Base-by-base conservation (phyloP, 2,329 filamentous ascomycete species). In the Phaeophleospora eucalypticola region DNA sequence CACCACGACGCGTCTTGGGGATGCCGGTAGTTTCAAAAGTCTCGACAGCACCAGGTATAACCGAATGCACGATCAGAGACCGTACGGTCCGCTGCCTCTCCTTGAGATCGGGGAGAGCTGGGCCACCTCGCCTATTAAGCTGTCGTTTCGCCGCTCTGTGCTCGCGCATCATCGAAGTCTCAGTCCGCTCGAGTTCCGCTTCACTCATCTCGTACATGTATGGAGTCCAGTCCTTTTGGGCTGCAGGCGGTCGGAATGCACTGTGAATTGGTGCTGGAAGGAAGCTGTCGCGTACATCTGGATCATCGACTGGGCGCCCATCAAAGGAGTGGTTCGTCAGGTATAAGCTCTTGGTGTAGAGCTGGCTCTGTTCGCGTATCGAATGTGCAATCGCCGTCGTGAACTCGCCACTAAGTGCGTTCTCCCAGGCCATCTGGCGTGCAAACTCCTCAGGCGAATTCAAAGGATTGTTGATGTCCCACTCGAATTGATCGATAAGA, bases 371-470 rank as follows among this genome's bases (percentile, higher is more conserved):
- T 68, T 98, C 93, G 52, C 93, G 86, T 62, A 98, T 98, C 51
- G 89, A 95, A 70, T 98, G 93, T 10, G 93, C 93, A 65, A 98
- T 97, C 6, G 93, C 91, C 0, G 93, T 98, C 2, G 89, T 90
- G 62, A 98, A 98, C 67, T 98, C 93, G 54, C 93, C 93, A 1
- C 88, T 89, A 15, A 98, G 78, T 3, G 90, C 90, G 19, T 98
- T 77, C 62, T 98, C 93, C 49, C 83, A 81, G 0, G 90, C 83
- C 88, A 97, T 95, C 64, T 84, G 84, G 51, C 81, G 76, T 19
- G 93, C 93, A 66, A 98, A 98, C 48, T 95, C 89, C 69, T 98
- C 93, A 2, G 93, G 89, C 0, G 87, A 94, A 67, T 98, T 98
- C 45, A 85, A 73, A 0, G 90, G 86, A 65, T 95, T 94, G 69